A percentile compares a stretch with the other conserved stretches of the same genome.
These are phyloP conservation scores for Nematocida sp. DNA, from an alignment of 371 early-diverging fungal species.

Conservation along the genomic window DNA sequence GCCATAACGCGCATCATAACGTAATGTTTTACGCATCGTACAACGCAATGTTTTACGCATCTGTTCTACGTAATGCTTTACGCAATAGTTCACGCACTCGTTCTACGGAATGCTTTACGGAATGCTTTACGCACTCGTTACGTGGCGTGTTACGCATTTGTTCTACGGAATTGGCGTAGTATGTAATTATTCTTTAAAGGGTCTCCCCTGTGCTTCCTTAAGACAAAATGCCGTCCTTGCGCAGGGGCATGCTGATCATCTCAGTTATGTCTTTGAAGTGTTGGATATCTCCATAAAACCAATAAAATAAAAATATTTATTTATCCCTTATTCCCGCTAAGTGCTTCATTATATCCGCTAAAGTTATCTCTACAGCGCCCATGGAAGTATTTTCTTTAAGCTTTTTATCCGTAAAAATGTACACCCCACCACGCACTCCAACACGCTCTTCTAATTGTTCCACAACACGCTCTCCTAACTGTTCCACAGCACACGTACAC, in stretches of 20 bases:
- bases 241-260: conserved; percentile 60
- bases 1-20: not conserved
- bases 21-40: not conserved
- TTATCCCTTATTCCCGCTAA: not conserved
- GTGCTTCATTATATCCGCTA: too few relatives aligned
- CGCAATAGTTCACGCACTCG: not conserved
- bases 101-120: too few relatives aligned
- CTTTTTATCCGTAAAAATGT: too few relatives aligned
- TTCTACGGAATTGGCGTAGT: not conserved
- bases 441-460: too few relatives aligned
- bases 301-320: conserved; percentile 21
- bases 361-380: too few relatives aligned
- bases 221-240: conserved; percentile 56
- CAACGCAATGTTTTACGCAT: not conserved
- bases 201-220: conserved; percentile 57
- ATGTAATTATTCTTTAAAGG: conserved; percentile 15
- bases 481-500: too few relatives aligned
- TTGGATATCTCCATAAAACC: conserved; percentile 9
- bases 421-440: too few relatives aligned
- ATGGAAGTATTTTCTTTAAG: too few relatives aligned
- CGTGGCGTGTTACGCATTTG: too few relatives aligned
- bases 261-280: conserved; percentile 53
- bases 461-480: too few relatives aligned
- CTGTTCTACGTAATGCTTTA: not conserved
- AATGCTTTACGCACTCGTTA: too few relatives aligned